Evolutionary conservation across 2,329 filamentous ascomycete genomes (phyloP).

Genomic region (Capronia epimyces): DNA sequence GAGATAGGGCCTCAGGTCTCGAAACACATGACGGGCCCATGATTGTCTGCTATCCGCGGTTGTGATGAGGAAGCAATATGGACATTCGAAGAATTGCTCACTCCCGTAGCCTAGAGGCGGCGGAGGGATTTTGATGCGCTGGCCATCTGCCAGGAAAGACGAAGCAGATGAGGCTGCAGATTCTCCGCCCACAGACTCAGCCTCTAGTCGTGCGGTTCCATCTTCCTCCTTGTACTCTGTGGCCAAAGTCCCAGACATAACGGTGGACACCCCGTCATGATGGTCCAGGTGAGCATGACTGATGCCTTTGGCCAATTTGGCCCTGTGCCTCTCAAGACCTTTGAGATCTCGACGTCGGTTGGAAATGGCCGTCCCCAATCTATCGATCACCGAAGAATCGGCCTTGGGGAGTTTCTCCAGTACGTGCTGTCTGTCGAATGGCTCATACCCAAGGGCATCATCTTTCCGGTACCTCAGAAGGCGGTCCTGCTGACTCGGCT

Average conservation of each 20-base stretch:
- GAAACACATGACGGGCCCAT: conserved; percentile 40
- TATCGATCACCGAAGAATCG: conserved; percentile 17
- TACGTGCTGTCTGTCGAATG: conserved; percentile 32
- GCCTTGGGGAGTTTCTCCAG: conserved; percentile 32
- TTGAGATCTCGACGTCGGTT: conserved; percentile 36
- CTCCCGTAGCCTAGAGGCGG: conserved; percentile 28
- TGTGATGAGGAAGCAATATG: conserved; percentile 39
- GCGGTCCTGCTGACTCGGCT: conserved; percentile 37
- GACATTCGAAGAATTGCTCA: conserved; percentile 37
- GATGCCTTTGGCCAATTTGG: conserved; percentile 32
- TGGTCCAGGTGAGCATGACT: too few relatives aligned
- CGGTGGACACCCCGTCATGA: conserved; percentile 1
- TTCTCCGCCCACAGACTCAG: too few relatives aligned
- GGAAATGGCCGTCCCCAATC: conserved; percentile 36
- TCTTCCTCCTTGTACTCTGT: too few relatives aligned
- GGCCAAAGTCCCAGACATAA: conserved; percentile 9
- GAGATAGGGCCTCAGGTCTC: conserved; percentile 39
- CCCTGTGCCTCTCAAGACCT: conserved; percentile 37
- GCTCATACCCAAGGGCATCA: conserved; percentile 29
- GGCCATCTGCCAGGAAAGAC: too few relatives aligned
- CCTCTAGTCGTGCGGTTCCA: too few relatives aligned
- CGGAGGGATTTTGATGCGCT: too few relatives aligned
- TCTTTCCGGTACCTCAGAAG: conserved; percentile 23
- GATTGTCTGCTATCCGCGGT: conserved; percentile 25
- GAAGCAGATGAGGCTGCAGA: too few relatives aligned